Conservation (phyloP, 345 rosid species). For the Eucalyptus polyanthemos region DNA sequence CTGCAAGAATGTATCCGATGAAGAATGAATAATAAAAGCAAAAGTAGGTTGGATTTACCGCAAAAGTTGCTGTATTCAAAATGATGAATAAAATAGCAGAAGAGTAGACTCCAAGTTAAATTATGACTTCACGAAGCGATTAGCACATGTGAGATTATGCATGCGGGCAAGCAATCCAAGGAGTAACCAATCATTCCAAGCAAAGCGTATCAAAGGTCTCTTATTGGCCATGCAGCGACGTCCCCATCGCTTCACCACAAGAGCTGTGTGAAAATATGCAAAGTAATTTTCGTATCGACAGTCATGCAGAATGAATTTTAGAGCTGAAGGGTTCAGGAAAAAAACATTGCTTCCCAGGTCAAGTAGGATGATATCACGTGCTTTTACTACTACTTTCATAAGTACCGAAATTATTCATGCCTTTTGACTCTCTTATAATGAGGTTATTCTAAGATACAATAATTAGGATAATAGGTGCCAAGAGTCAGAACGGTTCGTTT, state of each 20-base stretch:
- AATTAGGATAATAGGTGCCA: background rate
- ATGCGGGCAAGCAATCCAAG: background rate
- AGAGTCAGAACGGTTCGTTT: background rate
- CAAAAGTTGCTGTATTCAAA: background rate
- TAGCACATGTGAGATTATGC: background rate
- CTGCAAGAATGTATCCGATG: background rate
- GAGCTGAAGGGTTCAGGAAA: background rate
- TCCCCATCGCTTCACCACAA: background rate
- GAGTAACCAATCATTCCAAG: background rate
- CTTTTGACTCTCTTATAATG: background rate
- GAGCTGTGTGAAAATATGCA: background rate
- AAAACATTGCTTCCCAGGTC: background rate
- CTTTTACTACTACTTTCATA: background rate
- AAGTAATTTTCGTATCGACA: background rate
- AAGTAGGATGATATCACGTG: background rate
- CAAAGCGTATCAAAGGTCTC: background rate
- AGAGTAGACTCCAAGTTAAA: background rate
- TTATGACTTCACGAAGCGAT: background rate
- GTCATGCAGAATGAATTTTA: background rate
- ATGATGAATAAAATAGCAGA: background rate
- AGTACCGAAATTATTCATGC: background rate
- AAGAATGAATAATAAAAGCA: background rate
- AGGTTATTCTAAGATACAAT: background rate
- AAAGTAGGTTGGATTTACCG: background rate
- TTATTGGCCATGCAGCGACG: background rate